These are phyloP conservation scores for Neurospora crassa DNA, from an alignment of 2,329 filamentous ascomycete genomes.

Conservation along the genomic window DNA sequence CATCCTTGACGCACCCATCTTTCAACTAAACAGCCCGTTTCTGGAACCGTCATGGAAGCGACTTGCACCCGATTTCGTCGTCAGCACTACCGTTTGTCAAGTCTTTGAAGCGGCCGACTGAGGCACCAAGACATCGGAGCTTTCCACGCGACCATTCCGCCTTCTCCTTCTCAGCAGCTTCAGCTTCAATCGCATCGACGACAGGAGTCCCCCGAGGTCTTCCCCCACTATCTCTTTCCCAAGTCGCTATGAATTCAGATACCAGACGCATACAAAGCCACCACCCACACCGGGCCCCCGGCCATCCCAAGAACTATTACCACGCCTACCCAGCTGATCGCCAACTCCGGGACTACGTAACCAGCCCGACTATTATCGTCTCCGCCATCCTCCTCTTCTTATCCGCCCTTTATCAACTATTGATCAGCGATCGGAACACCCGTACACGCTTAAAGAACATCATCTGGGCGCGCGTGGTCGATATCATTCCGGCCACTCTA, in stretches of 20 bases:
- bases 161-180: background rate
- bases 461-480: constrained; percentile 53
- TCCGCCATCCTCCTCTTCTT: constrained; percentile 25
- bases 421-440: constrained; percentile 17
- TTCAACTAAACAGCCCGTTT: background rate
- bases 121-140: background rate
- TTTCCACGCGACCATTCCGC: background rate
- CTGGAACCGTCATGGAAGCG: background rate
- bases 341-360: constrained; percentile 22
- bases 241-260: constrained; percentile 28
- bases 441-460: constrained; percentile 31
- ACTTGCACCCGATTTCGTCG: background rate
- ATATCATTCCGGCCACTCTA: constrained; percentile 44
- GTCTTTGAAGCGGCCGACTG: background rate
- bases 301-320: constrained; percentile 7
- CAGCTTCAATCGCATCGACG: background rate
- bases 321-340: constrained; percentile 17
- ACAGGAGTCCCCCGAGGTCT: background rate
- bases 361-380: constrained; percentile 27
- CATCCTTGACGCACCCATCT: background rate
- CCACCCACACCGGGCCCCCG: constrained; percentile 17
- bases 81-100: background rate
- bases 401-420: constrained; percentile 26
- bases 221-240: background rate
- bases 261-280: constrained; percentile 20